Evolutionary conservation across 1,284 basidiomycete species (phyloP).

Genomic region (Leccinum angustisporum): DNA sequence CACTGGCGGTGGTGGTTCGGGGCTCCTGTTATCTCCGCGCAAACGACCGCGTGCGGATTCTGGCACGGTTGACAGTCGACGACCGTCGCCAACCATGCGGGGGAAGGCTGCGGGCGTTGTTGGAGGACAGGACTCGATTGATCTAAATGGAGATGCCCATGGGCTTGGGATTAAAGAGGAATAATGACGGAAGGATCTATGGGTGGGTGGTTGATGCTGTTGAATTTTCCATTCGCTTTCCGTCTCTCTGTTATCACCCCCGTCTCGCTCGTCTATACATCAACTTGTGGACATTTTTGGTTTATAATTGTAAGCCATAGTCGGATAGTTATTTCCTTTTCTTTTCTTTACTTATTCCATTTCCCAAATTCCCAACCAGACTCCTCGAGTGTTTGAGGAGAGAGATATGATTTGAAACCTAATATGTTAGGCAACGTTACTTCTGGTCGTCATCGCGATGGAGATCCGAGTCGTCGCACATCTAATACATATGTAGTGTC

Average conservation of each 20-base stretch:
- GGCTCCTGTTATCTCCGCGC: slow-evolving; percentile 27
- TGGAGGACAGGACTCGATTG: slow-evolving; percentile 14
- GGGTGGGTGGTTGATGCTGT: neutral
- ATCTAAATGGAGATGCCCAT: slow-evolving; percentile 14
- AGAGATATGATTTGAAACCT: neutral
- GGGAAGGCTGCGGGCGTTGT: slow-evolving; percentile 5
- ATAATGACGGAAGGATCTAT: slow-evolving; percentile 3
- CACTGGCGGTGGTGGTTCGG: slow-evolving; percentile 8
- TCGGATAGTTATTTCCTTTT: neutral
- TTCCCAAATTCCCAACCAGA: neutral
- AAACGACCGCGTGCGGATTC: slow-evolving; percentile 31
- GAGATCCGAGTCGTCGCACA: neutral
- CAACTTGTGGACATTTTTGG: neutral
- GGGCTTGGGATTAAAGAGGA: slow-evolving; percentile 27
- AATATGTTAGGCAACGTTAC: neutral
- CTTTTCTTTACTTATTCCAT: neutral
- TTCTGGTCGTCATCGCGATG: neutral
- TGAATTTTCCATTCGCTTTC: neutral
- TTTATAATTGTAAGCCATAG: neutral
- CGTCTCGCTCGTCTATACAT: neutral
- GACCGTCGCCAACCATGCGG: slow-evolving; percentile 26
- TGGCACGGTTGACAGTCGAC: slow-evolving; percentile 16
- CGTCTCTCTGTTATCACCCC: neutral
- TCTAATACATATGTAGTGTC: neutral
- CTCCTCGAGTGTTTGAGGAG: neutral